Conservation (phyloP, 306 rosid genomes). For the Malus sieversii region DNA sequence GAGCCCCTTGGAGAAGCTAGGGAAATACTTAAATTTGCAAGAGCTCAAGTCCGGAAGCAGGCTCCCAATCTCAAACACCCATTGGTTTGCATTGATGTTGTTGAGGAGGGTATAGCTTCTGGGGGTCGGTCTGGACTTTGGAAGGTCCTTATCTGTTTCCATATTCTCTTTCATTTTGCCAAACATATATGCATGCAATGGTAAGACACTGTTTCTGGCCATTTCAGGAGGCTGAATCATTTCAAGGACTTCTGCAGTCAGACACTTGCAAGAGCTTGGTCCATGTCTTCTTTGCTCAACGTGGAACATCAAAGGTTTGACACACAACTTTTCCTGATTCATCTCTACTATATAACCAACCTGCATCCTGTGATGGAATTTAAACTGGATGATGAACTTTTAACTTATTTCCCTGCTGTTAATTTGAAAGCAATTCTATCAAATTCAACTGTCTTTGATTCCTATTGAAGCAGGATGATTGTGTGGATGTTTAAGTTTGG, state of each 20-base stretch:
- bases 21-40: conserved; percentile 71
- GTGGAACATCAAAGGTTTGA: conserved; percentile 88
- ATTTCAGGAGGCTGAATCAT: conserved; percentile 81
- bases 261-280: conserved; percentile 73
- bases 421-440: background rate
- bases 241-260: conserved; percentile 48
- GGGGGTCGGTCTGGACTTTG: conserved; percentile 86
- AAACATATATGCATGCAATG: conserved; percentile 3
- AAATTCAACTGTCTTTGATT: background rate
- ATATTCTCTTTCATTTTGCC: background rate
- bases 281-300: conserved; percentile 83
- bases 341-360: background rate
- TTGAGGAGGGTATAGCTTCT: conserved; percentile 75
- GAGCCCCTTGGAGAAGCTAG: conserved; percentile 92
- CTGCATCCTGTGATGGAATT: background rate
- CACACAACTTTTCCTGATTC: background rate
- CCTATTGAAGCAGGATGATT: background rate
- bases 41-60: conserved; percentile 61
- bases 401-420: background rate
- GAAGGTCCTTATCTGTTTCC: conserved; percentile 58
- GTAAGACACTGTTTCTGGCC: conserved; percentile 25
- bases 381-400: background rate
- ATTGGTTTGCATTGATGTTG: conserved; percentile 78
- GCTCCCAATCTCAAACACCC: conserved; percentile 94
- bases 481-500: background rate